Evolutionary conservation across 306 rosid genomes (phyloP).

Genomic region (Carpinus viminea): DNA sequence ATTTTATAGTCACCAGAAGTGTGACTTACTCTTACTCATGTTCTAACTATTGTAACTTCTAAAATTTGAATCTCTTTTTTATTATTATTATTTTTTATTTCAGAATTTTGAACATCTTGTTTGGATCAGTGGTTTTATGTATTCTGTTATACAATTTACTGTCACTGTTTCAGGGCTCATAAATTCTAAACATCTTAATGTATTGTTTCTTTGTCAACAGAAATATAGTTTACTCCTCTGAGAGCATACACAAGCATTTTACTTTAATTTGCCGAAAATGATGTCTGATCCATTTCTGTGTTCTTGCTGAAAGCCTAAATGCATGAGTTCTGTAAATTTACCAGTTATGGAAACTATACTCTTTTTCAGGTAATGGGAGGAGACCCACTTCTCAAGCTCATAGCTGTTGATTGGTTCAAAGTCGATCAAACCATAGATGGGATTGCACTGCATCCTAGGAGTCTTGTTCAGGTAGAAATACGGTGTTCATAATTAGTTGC

Average conservation of each 20-base stretch:
- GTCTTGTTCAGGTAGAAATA: constrained; percentile 70
- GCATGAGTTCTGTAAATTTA: background rate
- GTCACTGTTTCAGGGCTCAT: background rate
- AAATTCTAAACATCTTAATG: background rate
- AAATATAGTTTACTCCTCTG: background rate
- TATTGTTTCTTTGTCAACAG: background rate
- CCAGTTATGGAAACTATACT: background rate
- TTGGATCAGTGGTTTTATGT: background rate
- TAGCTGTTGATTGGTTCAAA: constrained; percentile 86
- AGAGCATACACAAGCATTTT: background rate
- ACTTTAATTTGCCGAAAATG: background rate
- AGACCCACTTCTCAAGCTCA: constrained; percentile 84
- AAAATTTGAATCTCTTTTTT: background rate
- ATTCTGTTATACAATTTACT: background rate
- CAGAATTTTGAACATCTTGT: background rate
- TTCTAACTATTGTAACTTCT: background rate
- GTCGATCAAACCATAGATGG: constrained; percentile 54
- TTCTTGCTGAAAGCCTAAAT: background rate
- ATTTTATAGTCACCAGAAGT: background rate
- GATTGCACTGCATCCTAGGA: constrained; percentile 71
- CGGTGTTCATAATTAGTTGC: constrained; percentile 4
- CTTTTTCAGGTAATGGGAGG: constrained; percentile 75
- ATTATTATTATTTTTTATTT: background rate
- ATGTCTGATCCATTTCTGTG: background rate
- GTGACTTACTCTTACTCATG: background rate